Evolutionary conservation across 2,329 filamentous ascomycete genomes (phyloP).

Genomic region (Colletotrichum sp.): DNA sequence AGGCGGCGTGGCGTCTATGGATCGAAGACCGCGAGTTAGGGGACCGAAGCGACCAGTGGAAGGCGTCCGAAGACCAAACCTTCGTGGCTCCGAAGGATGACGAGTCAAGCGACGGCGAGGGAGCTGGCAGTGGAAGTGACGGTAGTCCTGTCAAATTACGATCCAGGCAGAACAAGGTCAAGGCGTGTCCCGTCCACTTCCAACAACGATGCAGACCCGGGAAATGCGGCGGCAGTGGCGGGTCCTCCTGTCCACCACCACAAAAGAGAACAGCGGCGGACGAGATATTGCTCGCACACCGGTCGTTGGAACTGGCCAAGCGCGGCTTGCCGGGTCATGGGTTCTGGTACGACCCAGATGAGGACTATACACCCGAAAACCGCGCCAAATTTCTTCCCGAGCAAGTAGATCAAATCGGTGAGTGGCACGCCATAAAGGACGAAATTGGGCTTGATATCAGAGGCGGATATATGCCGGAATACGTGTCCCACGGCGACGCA

Average conservation of each 20-base stretch:
- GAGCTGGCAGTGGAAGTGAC: not conserved
- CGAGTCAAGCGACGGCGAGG: not conserved
- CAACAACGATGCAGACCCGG: not conserved
- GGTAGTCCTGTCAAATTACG: not conserved
- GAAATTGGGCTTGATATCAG: not conserved
- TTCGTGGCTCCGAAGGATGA: not conserved
- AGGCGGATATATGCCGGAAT: not conserved
- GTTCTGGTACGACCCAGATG: not conserved
- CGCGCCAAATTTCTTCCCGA: not conserved
- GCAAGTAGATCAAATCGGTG: not conserved
- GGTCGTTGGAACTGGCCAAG: not conserved
- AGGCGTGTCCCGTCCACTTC: too few species aligned
- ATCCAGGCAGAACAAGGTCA: too few species aligned
- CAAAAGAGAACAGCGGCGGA: not conserved
- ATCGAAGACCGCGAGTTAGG: conserved; percentile 29
- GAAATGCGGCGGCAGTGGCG: not conserved
- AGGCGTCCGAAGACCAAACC: not conserved
- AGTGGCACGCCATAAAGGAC: not conserved
- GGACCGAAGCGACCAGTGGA: conserved; percentile 22
- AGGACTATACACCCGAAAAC: not conserved
- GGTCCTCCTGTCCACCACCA: not conserved
- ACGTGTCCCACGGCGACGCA: not conserved
- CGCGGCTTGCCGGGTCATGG: not conserved
- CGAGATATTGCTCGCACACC: not conserved
- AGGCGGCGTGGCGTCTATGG: conserved; percentile 4